Conservation (phyloP, 2,329 filamentous ascomycete species). For the Neopestalotiopsis rosae region DNA sequence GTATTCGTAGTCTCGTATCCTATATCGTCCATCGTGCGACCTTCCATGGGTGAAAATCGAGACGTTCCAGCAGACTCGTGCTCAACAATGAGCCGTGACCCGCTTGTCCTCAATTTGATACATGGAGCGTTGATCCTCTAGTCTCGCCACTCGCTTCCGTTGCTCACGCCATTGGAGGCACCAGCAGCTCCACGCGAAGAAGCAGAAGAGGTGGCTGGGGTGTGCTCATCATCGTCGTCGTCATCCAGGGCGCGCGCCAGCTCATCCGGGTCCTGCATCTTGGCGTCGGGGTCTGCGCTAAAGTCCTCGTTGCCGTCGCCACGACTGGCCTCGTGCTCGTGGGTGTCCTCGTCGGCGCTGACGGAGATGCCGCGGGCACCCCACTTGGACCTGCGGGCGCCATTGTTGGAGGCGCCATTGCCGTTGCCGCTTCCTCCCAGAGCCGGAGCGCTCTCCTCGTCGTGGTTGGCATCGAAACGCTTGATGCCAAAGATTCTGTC, state of each 20-base stretch:
- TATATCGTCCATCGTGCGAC: background rate
- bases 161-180: conserved; percentile 29
- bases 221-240: conserved; percentile 52
- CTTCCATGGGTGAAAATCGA: background rate
- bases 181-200: conserved; percentile 22
- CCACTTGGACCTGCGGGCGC: conserved; percentile 59
- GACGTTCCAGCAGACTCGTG: background rate
- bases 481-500: conserved; percentile 73
- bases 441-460: conserved; percentile 63
- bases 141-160: conserved; percentile 36
- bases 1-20: background rate
- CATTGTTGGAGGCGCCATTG: conserved; percentile 26
- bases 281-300: conserved; percentile 64
- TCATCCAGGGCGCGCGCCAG: conserved; percentile 64
- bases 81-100: background rate
- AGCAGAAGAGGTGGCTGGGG: conserved; percentile 22
- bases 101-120: background rate
- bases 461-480: conserved; percentile 55
- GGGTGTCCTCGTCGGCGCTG: conserved; percentile 66
- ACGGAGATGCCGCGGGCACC: conserved; percentile 69
- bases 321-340: conserved; percentile 48
- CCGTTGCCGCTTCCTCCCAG: conserved; percentile 39
- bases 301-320: conserved; percentile 49
- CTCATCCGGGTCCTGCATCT: conserved; percentile 71
- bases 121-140: conserved; percentile 10